Base-by-base conservation (phyloP, 345 rosid species). In the Hibiscus trionum region DNA sequence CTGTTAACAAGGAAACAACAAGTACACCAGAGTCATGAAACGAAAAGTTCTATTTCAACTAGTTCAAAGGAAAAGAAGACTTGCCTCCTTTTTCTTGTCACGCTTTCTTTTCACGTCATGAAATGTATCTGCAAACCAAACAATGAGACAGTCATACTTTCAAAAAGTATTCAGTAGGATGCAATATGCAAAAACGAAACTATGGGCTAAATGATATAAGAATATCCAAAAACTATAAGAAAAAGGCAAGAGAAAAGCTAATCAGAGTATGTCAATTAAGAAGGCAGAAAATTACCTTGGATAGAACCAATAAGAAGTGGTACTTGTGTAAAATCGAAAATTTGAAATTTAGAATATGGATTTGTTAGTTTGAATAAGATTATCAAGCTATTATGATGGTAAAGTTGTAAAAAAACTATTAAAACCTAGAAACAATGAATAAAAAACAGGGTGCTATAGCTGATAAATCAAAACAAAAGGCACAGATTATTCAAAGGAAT, bases 91-190 rank as follows among this genome's bases (percentile, higher is more conserved):
- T 80, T 72, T 89, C 78, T 83, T 69, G 66, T 88, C 88, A 27
- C 78, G 85, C 72, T 84, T 91, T 71, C 87, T 90, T 80, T 77
- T 87, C 75, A 94, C 98, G 79, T 91, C 93, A 49, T 91, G 98
- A 82, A 91, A 94, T 26, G 98, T 91, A 87, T 93, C 98, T 93
- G 85, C 80, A 73, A 77, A 9, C 46, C 47, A 70, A 72, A 50
- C 15, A 56, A 67, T 33, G 27, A 7, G 35, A 39, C 29, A 24
- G 31, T 74, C 47, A 55, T 19, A 4, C 31, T 62, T 19, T 5
- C 65, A 12, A 39, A 50, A 70, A 60, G 52, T 9, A 75, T 21
- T 49, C 55, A 12, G 46, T 24, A 61, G 17, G 17, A 72, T 21
- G 17, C 72, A 49, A 29, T 16, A 50, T 8, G 24, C 72, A 50